Conservation (phyloP, 768 basidiomycete genomes). For the Hypholoma sublateritium region DNA sequence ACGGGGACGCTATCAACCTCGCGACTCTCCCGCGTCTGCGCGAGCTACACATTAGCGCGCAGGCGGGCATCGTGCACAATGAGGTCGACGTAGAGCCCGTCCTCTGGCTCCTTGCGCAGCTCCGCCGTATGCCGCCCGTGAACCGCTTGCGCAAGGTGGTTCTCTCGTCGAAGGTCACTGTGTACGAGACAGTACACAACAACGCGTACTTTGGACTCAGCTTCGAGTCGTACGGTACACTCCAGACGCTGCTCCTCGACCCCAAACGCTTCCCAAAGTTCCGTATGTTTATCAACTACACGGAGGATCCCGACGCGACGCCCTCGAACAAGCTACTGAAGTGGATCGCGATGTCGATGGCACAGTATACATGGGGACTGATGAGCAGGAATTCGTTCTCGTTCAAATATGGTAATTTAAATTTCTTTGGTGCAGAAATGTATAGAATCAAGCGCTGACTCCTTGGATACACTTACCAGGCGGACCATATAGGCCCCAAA, state of each 20-base stretch:
- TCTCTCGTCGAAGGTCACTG: neutral
- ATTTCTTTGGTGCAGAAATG: too few species aligned
- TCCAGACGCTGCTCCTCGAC: neutral
- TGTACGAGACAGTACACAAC: neutral
- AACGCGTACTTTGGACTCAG: neutral
- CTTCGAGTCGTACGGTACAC: neutral
- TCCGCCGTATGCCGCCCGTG: neutral
- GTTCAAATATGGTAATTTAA: neutral
- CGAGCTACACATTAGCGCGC: neutral
- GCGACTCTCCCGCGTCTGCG: neutral
- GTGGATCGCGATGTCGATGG: neutral
- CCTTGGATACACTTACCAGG: too few species aligned
- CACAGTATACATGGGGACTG: neutral
- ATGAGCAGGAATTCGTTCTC: neutral
- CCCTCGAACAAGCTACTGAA: neutral
- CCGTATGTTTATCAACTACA: neutral
- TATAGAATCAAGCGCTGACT: too few species aligned
- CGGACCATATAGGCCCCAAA: too few species aligned
- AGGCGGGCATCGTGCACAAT: neutral
- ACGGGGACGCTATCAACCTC: neutral
- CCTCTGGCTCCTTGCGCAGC: neutral
- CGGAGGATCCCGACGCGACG: neutral
- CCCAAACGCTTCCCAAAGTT: neutral
- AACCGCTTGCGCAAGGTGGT: neutral
- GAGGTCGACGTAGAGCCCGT: neutral